A percentile compares a stretch with the other conserved stretches of the same genome.
phyloP scores from a whole-genome alignment of 768 basidiomycete genomes.

The Arthromyces matolae region DNA sequence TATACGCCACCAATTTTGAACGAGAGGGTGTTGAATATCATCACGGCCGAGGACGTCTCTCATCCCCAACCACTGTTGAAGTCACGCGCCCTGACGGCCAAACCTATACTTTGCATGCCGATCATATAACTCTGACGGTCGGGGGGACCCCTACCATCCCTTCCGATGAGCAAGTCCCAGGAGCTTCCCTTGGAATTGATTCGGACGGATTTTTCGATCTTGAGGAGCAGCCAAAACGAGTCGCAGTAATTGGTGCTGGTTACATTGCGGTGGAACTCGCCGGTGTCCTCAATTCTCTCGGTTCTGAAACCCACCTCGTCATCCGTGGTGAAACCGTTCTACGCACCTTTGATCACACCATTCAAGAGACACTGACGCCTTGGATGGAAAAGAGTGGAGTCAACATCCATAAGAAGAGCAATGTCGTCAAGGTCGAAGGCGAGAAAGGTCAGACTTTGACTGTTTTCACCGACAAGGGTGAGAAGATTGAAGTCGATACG shows the following conservation, averaged over 20 bases:
- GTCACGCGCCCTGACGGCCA: slow-evolving; percentile 65
- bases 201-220: slow-evolving; percentile 98
- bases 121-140: slow-evolving; percentile 79
- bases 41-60: slow-evolving; percentile 70
- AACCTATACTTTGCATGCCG: slow-evolving; percentile 69
- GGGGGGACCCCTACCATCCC: slow-evolving; percentile 86
- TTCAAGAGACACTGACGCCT: slow-evolving; percentile 80
- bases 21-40: slow-evolving; percentile 89
- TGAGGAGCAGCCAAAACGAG: slow-evolving; percentile 85
- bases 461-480: slow-evolving; percentile 71
- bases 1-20: slow-evolving; percentile 86
- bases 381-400: slow-evolving; percentile 97
- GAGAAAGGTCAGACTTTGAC: slow-evolving; percentile 67
- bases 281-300: slow-evolving; percentile 88
- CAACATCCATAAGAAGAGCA: slow-evolving; percentile 74
- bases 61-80: slow-evolving; percentile 65
- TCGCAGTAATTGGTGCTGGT: slow-evolving; percentile 93
- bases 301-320: slow-evolving; percentile 87
- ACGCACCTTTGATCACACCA: slow-evolving; percentile 84
- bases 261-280: slow-evolving; percentile 98
- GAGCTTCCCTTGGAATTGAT: slow-evolving; percentile 84
- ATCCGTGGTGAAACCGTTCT: slow-evolving; percentile 89
- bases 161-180: slow-evolving; percentile 75
- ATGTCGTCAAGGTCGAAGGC: slow-evolving; percentile 76
- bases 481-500: slow-evolving; percentile 78